Evolutionary conservation across 1,284 basidiomycete genomes (phyloP).

Genomic region (Sporisorium sorghi): DNA sequence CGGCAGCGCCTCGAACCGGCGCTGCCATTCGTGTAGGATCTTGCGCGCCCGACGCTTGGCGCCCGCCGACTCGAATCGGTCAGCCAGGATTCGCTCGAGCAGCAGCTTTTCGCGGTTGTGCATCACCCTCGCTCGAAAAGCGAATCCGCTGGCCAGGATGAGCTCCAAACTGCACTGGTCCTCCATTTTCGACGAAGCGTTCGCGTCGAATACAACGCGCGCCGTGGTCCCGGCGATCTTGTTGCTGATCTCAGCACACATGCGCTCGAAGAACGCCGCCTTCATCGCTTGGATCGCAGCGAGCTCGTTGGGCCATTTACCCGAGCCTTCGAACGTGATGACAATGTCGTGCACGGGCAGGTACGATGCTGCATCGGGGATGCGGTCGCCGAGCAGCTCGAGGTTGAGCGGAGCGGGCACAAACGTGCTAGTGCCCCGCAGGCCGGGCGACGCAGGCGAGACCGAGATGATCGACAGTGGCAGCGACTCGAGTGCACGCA

Average conservation of each 20-base stretch:
- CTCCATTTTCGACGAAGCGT: conserved; percentile 71
- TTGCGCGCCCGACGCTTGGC: conserved; percentile 74
- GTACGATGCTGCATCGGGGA: conserved; percentile 66
- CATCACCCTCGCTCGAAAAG: conserved; percentile 85
- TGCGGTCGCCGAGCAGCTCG: conserved; percentile 58
- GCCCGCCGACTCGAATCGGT: conserved; percentile 65
- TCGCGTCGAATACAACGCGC: conserved; percentile 71
- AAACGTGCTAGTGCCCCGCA: conserved; percentile 87
- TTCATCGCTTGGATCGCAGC: conserved; percentile 94
- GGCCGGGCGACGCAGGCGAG: conserved; percentile 74
- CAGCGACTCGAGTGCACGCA: conserved; percentile 80
- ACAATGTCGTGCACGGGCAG: conserved; percentile 72
- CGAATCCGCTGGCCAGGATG: conserved; percentile 84
- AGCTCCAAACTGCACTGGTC: conserved; percentile 83
- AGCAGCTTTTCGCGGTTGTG: conserved; percentile 87
- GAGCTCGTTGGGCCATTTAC: conserved; percentile 94
- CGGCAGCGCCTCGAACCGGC: conserved; percentile 81
- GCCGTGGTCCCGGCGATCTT: conserved; percentile 70
- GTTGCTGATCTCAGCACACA: conserved; percentile 53
- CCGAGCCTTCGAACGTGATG: conserved; percentile 78
- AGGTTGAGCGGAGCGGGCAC: conserved; percentile 74
- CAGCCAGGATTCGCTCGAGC: conserved; percentile 77
- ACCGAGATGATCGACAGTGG: conserved; percentile 85
- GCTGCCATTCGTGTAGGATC: conserved; percentile 77
- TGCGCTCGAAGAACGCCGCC: conserved; percentile 77